Evolutionary conservation across 2,329 filamentous ascomycete genomes (phyloP).

Genomic region (Annulohypoxylon truncatum): DNA sequence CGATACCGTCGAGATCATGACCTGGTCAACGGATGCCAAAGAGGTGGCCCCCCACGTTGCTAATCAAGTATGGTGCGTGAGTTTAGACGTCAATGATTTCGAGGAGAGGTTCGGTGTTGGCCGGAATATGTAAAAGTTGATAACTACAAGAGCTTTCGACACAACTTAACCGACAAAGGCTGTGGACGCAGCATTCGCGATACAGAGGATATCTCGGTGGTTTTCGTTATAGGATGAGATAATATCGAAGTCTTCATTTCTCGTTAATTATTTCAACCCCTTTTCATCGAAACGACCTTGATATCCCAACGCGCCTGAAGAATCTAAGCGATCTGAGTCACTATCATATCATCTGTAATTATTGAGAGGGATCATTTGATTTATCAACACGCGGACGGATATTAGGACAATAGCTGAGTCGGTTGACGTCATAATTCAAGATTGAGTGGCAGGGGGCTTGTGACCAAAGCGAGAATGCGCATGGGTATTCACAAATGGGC

Average conservation of each 20-base stretch:
- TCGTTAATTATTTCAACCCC: neutral
- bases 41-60: neutral
- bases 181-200: neutral
- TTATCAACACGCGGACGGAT: constrained; percentile 18
- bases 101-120: neutral
- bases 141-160: neutral
- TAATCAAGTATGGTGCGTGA: neutral
- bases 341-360: constrained; percentile 8
- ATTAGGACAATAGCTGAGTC: neutral
- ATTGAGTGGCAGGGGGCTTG: neutral
- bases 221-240: neutral
- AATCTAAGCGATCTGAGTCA: neutral
- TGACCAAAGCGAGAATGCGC: constrained; percentile 9
- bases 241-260: neutral
- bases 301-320: neutral
- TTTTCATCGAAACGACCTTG: neutral
- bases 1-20: neutral
- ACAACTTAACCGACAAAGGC: neutral
- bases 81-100: neutral
- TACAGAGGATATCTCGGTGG: neutral
- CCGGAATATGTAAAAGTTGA: neutral
- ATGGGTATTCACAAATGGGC: neutral
- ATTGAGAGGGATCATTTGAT: constrained; percentile 24
- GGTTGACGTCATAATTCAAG: constrained; percentile 29
- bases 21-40: neutral